Evolutionary conservation across 1,139 yeast species (phyloP).

Genomic region (Blastobotrys buckinghamii): DNA sequence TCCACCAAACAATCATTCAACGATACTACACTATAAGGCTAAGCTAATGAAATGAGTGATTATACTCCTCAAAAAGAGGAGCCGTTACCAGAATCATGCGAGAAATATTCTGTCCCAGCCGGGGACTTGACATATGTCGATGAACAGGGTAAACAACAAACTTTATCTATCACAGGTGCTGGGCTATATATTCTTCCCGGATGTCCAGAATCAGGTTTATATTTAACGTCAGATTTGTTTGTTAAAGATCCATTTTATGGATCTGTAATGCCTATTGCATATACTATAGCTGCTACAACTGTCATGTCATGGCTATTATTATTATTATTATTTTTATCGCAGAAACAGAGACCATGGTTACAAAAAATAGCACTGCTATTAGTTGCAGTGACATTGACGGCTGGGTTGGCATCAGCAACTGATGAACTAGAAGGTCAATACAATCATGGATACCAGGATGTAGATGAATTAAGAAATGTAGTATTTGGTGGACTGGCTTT

Average conservation of each 20-base stretch:
- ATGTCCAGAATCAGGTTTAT: conserved; percentile 11
- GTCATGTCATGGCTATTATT: conserved; percentile 34
- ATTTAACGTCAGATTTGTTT: conserved; percentile 1
- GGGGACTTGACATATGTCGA: conserved; percentile 22
- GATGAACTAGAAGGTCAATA: conserved; percentile 35
- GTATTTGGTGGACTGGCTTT: conserved; percentile 47
- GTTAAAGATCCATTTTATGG: conserved; percentile 31
- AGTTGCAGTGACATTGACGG: conserved; percentile 30
- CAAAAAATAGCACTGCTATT: conserved; percentile 31
- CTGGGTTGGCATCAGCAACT: conserved; percentile 27
- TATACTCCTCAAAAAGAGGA: conserved; percentile 3
- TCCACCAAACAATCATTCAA: too few species aligned
- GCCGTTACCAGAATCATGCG: conserved; percentile 9
- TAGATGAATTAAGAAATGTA: conserved; percentile 46
- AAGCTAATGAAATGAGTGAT: conserved; percentile 1
- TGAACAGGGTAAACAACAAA: conserved; percentile 12
- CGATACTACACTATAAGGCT: too few species aligned
- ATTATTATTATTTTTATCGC: conserved; percentile 29
- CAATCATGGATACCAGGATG: conserved; percentile 45
- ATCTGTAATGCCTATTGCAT: conserved; percentile 33
- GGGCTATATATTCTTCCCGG: conserved; percentile 19
- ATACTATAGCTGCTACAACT: conserved; percentile 32
- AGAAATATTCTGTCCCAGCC: conserved; percentile 22
- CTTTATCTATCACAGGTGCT: conserved; percentile 15
- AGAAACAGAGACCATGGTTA: conserved; percentile 31